Percentiles rank a stretch among this genome's conserved stretches.
These are phyloP conservation scores for Umbelopsis isabellina DNA, from an alignment of 192 early-diverging fungal species.

Conservation along the genomic window DNA sequence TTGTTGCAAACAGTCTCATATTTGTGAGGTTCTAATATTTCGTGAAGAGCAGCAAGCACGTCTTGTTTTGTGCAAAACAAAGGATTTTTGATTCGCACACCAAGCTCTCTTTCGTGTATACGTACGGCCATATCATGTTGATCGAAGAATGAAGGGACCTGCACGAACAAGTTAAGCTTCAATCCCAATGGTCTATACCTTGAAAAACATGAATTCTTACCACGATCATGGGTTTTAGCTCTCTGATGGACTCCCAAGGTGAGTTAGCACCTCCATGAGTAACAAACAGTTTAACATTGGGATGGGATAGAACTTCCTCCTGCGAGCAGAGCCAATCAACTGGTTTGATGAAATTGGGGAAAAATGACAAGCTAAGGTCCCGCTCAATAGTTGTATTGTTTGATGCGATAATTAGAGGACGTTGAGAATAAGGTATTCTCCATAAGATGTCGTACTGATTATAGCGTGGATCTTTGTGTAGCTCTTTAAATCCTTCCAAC, in stretches of 20 bases:
- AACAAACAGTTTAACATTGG: conserved; percentile 7
- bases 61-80: conserved; percentile 3
- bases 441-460: conserved; percentile 6
- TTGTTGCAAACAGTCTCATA: background rate
- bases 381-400: background rate
- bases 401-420: background rate
- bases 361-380: background rate
- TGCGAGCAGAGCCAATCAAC: conserved; percentile 19
- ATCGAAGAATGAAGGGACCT: conserved; percentile 13
- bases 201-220: background rate
- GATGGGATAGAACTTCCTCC: conserved; percentile 13
- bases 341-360: background rate
- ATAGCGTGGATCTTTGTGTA: conserved; percentile 9
- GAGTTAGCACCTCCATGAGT: conserved; percentile 17
- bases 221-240: background rate
- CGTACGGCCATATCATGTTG: conserved; percentile 14
- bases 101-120: conserved; percentile 6
- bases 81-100: background rate
- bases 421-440: conserved; percentile 19
- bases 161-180: too few species aligned
- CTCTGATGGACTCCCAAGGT: conserved; percentile 10
- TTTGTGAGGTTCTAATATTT: background rate
- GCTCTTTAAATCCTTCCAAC: conserved; percentile 1
- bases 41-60: conserved; percentile 1
- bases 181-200: too few species aligned